Base-by-base conservation (phyloP, 306 rosid species). In the Hippophae rhamnoides region DNA sequence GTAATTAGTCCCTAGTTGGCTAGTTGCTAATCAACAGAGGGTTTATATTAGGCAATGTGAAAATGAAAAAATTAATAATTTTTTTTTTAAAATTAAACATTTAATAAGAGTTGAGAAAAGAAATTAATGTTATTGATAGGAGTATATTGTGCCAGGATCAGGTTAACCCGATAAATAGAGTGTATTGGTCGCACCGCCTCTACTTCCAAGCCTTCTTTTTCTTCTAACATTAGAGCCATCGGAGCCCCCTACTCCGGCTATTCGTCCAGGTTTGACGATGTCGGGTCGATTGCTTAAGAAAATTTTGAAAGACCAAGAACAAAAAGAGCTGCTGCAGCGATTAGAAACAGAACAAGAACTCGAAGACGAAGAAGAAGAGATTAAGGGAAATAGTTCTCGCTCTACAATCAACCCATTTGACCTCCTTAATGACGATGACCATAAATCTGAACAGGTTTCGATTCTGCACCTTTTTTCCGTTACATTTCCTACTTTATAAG, bases 321-420 rank as follows among this genome's bases (percentile, higher is more conserved):
- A 75, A 26, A 52, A 71, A 0, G 38, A 31, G 38, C 38, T 31
- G 4, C 38, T 2, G 38, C 3, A 31, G 38, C 38, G 56, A 54
- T 56, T 68, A 38, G 56, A 64, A 45, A 67, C 66, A 63, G 74
- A 69, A 13, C 82, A 68, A 27, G 77, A 74, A 10, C 64, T 58
- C 7, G 46, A 52, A 12, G 66, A 14, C 31, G 66, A 69, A 23
- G 69, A 67, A 7, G 54, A 50, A 26, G 70, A 56, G 42, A 71
- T 70, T 31, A 54, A 58, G 40, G 68, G 60, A n/a, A 74, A 71
- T 56, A 75, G 44, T 25, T 57, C 72, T 6, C 78, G 72, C 44
- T 18, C 89, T 60, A 69, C 81, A 12, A 14, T 82, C 73, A 85
- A 88, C 76, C 94, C 86, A 27, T 85, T 88, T 46, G 85, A 82